Base-by-base conservation (phyloP, 768 basidiomycete species). In the Suillus subluteus region DNA sequence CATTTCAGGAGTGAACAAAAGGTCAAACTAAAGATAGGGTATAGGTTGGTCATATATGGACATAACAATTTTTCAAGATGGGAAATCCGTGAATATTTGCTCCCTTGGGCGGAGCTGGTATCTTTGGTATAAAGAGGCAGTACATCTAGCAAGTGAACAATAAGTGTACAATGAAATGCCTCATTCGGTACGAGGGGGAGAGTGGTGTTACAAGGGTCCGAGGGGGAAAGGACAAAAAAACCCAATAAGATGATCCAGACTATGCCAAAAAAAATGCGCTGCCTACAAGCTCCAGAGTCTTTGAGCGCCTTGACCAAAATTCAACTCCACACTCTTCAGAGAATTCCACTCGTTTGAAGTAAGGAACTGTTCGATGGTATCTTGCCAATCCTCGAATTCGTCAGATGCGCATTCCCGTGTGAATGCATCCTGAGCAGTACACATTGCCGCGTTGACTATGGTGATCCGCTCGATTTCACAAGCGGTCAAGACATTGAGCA, bases 401-500 rank as follows among this genome's bases (percentile, higher is more conserved):
- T 78, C 76, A 16, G 78, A 67, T 0, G 76, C 76, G 32, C 77
- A 78, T 52, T 77, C 71, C 6, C 69, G 73, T 0, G 67, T 68
- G 21, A 77, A 77, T 0, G 74, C 68, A 62, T 77, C 75, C 6
- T 69, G 67, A 6, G 64, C 43, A 0, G 59, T 44, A 1, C 59
- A 18, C 58, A 35, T 40, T 32, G 26, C 52, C 3, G 55, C 41
- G 58, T 58, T 63, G 30, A 62, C 59, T 46, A 77, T 69, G 23
- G 69, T 69, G 64, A 78, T 67, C 44, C 71, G 65, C 44, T 70
- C 66, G 59, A 77, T 64, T 2, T 56, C 13, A 30, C 68, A 77
- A 12, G 64, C 59, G 12, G 48, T 41, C 2, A 77, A 13, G 4
- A 65, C 67, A 44, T 68, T 67, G 68, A 77, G 40, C 13, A 73